Base-by-base conservation (phyloP, 352 stramenopile genomes). In the Pythium aquatile region DNA sequence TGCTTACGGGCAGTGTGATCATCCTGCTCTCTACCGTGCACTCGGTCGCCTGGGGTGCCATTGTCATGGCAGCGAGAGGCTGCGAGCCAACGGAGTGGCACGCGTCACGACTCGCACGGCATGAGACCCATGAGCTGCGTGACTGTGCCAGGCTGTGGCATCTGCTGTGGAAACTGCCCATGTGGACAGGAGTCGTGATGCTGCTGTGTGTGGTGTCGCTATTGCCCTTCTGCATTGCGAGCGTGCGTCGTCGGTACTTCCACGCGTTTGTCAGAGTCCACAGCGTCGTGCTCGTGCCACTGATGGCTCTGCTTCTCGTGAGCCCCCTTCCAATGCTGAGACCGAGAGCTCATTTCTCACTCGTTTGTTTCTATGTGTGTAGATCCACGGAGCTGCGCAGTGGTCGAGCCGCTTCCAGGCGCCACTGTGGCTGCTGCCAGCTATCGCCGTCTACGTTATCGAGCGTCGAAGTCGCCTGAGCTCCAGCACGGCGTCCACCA, bases 121-220 rank as follows among this genome's bases (percentile, higher is more conserved):
- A 58, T 17, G 24, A 28, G 8, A 28, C 49, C 16, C 57, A 46
- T 29, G 56, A 70, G 16, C 8, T 82, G 13, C 74, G 74, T 10
- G 55, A 63, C 0, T 60, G 76, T 1, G 40, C 37, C 5, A 28
- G 52, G 2, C 7, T 72, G 11, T 4, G n/a, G 5, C 54, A 61
- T 6, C 29, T 78, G 24, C 14, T 73, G 2, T 11, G 33, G 0
- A 9, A 48, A 35, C 55, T 79, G 1, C 77, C 77, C 1, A 76
- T 86, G 29, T 81, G 73, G 73, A 83, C 77, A 14, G 77, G 77
- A 1, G 16, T 80, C 13, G 58, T 61, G 7, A 78, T 85, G 70
- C 33, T 79, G 0, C 1, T 72, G 3, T 76, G 63, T 30, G 66
- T 70, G 5, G 2, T 70, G 4, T 7, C 77, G 13, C 59, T 74